Evolutionary conservation across 106 monocot species (phyloP).

Genomic region (Hemerocallis citrina): DNA sequence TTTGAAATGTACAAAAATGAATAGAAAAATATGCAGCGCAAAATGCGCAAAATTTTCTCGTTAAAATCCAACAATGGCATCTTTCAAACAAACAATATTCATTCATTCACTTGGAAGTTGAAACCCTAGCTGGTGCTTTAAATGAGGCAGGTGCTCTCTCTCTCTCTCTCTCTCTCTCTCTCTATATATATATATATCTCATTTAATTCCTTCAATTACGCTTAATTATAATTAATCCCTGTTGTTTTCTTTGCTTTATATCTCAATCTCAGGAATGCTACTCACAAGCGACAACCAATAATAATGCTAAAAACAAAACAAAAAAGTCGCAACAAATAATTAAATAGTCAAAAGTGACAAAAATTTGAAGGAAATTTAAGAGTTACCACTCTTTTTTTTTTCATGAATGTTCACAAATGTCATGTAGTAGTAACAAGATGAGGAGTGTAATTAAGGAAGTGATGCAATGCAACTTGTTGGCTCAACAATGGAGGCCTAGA

Average conservation of each 20-base stretch:
- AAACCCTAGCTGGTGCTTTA: neutral
- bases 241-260: neutral
- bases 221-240: neutral
- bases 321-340: neutral
- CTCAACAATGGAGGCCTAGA: too few relatives aligned
- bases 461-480: too few relatives aligned
- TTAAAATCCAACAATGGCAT: slow-evolving; percentile 32
- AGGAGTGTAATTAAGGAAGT: too few relatives aligned
- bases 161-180: neutral
- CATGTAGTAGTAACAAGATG: too few relatives aligned
- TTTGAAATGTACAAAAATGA: neutral
- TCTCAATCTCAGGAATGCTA: neutral
- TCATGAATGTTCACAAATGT: too few relatives aligned
- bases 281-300: neutral
- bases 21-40: slow-evolving; percentile 11
- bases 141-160: neutral
- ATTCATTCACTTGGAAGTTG: slow-evolving; percentile 19
- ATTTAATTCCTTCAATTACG: slow-evolving; percentile 8
- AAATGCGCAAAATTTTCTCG: slow-evolving; percentile 8
- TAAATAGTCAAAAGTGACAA: neutral
- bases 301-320: neutral
- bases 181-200: neutral
- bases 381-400: too few relatives aligned
- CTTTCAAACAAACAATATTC: slow-evolving; percentile 11
- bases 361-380: neutral